Evolutionary conservation across 352 stramenopile species (phyloP), one percentile per base, ranked within the genome.

Genomic region (Globisporangium acanthophoron): DNA sequence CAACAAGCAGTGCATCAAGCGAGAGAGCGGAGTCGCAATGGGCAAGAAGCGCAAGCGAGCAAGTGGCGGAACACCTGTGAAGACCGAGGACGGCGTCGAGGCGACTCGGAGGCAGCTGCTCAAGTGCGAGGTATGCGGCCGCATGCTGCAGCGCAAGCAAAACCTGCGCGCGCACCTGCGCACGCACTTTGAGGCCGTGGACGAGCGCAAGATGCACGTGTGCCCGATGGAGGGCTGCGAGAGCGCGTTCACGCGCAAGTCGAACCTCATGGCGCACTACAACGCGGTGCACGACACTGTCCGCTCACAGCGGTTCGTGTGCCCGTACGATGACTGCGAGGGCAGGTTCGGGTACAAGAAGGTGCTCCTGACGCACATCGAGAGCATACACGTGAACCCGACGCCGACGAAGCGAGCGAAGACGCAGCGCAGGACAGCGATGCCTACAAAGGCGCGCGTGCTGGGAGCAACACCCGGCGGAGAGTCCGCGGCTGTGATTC

Each of bases 341-440:
- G 78, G 74, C 21, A 71, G 67, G 15, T 94, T 94, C 57, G 74
- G 75, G 18, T 90, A 90, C 68, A 92, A 92, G 59, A 88, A 75
- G 20, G 73, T 88, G 29, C 63, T 94, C 8, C 68, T 65, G 24
- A 74, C 69, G 52, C 83, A 92, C 58, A 69, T 92, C 20, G 65
- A 76, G 27, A 85, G 62, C 46, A 69, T 90, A n/a, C 83, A 92
- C 52, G 62, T 75, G 29, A 67, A 78, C 47, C 66, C 66, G 1
- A 64, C 62, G 44, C 54, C 50, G 8, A 78, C 72, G 54, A 54
- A 54, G 59, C 52, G 56, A 44, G 55, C 58, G 2, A 80, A 75
- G 61, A 39, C 43, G 56, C 61, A 62, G 3, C 43, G 73, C 37
- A 29, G 54, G n/a, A 57, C 70, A 24, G 73, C 78, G n/a, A 65